phyloP scores from a whole-genome alignment of 106 monocot species.

The Dendrobium nobile region DNA sequence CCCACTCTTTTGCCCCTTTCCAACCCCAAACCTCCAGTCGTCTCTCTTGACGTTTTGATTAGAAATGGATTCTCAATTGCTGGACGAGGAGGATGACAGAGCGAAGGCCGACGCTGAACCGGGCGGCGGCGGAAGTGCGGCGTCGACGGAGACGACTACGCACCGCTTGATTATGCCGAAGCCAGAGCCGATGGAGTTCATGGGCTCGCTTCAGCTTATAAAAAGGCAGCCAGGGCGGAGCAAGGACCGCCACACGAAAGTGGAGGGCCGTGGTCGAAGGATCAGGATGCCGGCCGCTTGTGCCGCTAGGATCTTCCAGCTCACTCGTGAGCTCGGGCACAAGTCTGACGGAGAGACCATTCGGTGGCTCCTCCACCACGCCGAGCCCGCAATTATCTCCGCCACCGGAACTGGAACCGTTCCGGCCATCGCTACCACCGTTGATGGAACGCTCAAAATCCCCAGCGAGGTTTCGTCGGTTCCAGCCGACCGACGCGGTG shows the following conservation, averaged over 20 bases:
- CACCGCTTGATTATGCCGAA: constrained; percentile 25
- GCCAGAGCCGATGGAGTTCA: constrained; percentile 32
- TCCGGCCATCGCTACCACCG: too few relatives aligned
- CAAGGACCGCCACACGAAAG: background rate
- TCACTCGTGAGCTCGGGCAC: constrained; percentile 50
- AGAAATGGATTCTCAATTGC: background rate
- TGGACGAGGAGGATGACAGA: background rate
- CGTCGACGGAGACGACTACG: background rate
- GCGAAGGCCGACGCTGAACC: background rate
- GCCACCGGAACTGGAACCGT: constrained; percentile 49
- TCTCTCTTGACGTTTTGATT: background rate
- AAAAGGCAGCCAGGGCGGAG: constrained; percentile 16
- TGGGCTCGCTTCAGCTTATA: constrained; percentile 16
- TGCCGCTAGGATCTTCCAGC: constrained; percentile 37
- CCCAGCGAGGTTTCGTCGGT: constrained; percentile 2
- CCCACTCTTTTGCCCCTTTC: too few relatives aligned
- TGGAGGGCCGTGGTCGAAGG: constrained; percentile 40
- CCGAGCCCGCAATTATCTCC: constrained; percentile 47
- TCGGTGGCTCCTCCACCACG: constrained; percentile 43
- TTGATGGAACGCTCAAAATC: too few relatives aligned
- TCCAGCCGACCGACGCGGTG: constrained; percentile 12
- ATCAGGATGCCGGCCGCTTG: constrained; percentile 45
- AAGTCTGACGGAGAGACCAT: constrained; percentile 52
- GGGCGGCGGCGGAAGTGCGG: background rate
- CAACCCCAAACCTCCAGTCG: too few relatives aligned